These are phyloP conservation scores for Halophytophthora batemanensis DNA, from an alignment of 352 stramenopile species.

Conservation along the genomic window DNA sequence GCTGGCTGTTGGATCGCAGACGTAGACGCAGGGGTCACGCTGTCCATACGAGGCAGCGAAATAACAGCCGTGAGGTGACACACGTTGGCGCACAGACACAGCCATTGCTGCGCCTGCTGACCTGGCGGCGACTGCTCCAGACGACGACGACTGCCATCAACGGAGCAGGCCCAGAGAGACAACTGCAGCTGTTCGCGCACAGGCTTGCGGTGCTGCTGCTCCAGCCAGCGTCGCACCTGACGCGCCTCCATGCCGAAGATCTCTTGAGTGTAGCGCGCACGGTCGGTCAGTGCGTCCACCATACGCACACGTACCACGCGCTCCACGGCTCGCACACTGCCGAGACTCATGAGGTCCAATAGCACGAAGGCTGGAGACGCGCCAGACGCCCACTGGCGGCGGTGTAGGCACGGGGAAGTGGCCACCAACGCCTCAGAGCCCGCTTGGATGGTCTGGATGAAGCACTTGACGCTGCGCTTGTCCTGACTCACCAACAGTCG, in stretches of 20 bases:
- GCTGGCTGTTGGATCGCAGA: neutral
- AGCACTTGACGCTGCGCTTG: slow-evolving; percentile 67
- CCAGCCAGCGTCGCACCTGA: slow-evolving; percentile 27
- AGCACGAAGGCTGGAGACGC: slow-evolving; percentile 27
- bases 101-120: slow-evolving; percentile 38
- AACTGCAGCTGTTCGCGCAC: slow-evolving; percentile 21
- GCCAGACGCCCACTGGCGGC: slow-evolving; percentile 7
- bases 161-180: slow-evolving; percentile 40
- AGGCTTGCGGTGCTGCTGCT: slow-evolving; percentile 27
- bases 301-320: slow-evolving; percentile 33
- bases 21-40: slow-evolving; percentile 2
- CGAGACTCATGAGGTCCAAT: slow-evolving; percentile 44
- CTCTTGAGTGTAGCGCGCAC: slow-evolving; percentile 28
- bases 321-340: slow-evolving; percentile 39
- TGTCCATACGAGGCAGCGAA: slow-evolving; percentile 6
- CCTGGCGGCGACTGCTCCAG: slow-evolving; percentile 11
- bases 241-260: slow-evolving; percentile 30
- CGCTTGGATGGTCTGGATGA: slow-evolving; percentile 25
- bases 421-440: neutral
- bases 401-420: slow-evolving; percentile 10
- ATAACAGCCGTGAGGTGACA: slow-evolving; percentile 50
- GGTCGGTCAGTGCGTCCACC: slow-evolving; percentile 22
- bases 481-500: slow-evolving; percentile 55
- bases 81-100: slow-evolving; percentile 68
- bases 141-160: slow-evolving; percentile 22